Conservation (phyloP, 768 basidiomycete species). For the Suillus spraguei region DNA sequence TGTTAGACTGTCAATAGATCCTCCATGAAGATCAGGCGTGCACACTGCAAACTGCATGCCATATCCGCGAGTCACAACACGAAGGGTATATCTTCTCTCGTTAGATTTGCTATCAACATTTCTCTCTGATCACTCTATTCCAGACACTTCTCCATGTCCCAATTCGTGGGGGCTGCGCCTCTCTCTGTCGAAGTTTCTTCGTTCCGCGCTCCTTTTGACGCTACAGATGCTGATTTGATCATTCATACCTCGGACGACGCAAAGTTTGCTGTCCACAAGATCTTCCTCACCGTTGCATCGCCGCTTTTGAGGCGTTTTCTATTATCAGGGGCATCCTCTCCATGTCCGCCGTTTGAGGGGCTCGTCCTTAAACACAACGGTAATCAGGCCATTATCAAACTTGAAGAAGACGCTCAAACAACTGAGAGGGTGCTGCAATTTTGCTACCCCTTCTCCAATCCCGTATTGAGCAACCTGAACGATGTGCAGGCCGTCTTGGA, state of each 20-base stretch:
- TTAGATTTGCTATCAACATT: background rate
- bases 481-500: slow-evolving; percentile 37
- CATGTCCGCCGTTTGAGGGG: slow-evolving; percentile 30
- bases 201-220: slow-evolving; percentile 40
- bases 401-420: slow-evolving; percentile 35
- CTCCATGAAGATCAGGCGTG: slow-evolving; percentile 12
- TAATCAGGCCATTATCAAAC: slow-evolving; percentile 29
- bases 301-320: slow-evolving; percentile 40
- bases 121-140: background rate
- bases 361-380: slow-evolving; percentile 25
- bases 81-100: slow-evolving; percentile 4
- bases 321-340: slow-evolving; percentile 29
- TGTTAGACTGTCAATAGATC: background rate
- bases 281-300: slow-evolving; percentile 44
- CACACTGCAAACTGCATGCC: background rate
- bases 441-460: slow-evolving; percentile 39
- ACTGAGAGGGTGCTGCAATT: slow-evolving; percentile 37
- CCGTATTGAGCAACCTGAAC: slow-evolving; percentile 35
- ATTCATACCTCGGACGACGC: slow-evolving; percentile 44
- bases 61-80: slow-evolving; percentile 1
- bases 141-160: slow-evolving; percentile 26
- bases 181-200: slow-evolving; percentile 31
- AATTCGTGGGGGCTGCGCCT: slow-evolving; percentile 25
- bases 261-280: slow-evolving; percentile 45
- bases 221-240: slow-evolving; percentile 43